Evolutionary conservation across 805 yeast species (phyloP), one percentile per base, ranked within the genome.

Genomic region (Hyphopichia homilentoma): DNA sequence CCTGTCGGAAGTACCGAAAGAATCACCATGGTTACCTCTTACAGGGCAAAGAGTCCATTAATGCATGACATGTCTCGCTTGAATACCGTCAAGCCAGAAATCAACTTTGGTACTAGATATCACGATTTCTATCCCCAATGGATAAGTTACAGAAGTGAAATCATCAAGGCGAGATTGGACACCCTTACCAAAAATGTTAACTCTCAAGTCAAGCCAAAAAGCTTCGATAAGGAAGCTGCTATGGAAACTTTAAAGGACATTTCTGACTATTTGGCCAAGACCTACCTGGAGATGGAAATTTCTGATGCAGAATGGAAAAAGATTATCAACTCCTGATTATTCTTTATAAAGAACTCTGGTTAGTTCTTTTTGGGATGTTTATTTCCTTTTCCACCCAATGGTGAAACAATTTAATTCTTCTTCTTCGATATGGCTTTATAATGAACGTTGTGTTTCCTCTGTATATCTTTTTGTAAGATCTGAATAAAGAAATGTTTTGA

Each of bases 11-110:
- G 50, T 9, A 32, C 52, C 19, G 70, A 62, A 43, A 48, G 70
- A 45, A 61, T 64, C 33, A 64, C 70, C 16, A 58, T 60, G 66
- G 70, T 64, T n/a, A 62, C 68, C 4, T 56, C 64, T 7, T 62
- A 58, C 40, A 44, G 65, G 21, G 60, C 69, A 12, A 59, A 55
- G 31, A 47, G 58, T 31, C 50, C 61, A 1, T 18, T 31, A 21
- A 41, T 38, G 15, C 40, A 41, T 27, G 70, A 64, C 27, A 48
- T 44, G 6, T 60, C 67, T 2, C 59, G 53, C 4, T 52, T 64
- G 40, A 33, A 43, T 11, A 62, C 70, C 0, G 65, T 59, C 23
- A 64, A 64, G 36, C 70, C 69, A 2, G 70, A 62, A 28, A 33
- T 61, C 33, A 59, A 59, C 38, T 52, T 38, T 29, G 68, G 68